Conservation (phyloP, 768 basidiomycete species). For the Phanerochaete sordida region DNA sequence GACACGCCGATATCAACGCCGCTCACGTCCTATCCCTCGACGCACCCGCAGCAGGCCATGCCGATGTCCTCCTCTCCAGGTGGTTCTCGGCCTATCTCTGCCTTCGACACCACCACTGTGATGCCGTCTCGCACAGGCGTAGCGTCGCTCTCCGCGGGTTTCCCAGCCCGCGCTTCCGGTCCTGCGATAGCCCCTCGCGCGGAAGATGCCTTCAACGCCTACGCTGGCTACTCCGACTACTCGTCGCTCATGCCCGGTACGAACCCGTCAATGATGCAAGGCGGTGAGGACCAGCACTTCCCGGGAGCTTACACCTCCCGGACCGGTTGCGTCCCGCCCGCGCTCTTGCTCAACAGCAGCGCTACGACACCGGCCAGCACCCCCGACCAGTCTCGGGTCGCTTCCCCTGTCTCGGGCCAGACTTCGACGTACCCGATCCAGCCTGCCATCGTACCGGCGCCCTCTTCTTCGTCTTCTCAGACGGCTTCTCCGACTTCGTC, state of each 20-base stretch:
- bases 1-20: slow-evolving; percentile 44
- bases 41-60: slow-evolving; percentile 28
- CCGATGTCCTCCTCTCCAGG: slow-evolving; percentile 28
- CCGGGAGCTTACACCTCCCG: slow-evolving; percentile 27
- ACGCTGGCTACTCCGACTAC: slow-evolving; percentile 67
- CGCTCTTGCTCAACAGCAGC: slow-evolving; percentile 52
- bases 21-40: slow-evolving; percentile 29
- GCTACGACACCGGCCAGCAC: slow-evolving; percentile 45
- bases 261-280: slow-evolving; percentile 17
- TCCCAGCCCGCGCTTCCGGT: slow-evolving; percentile 29
- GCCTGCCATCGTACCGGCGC: slow-evolving; percentile 19
- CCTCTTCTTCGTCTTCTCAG: slow-evolving; percentile 23
- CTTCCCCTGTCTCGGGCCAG: slow-evolving; percentile 25
- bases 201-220: slow-evolving; percentile 63
- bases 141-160: slow-evolving; percentile 33
- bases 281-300: background rate
- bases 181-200: slow-evolving; percentile 26
- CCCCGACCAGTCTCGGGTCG: slow-evolving; percentile 45
- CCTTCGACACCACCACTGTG: slow-evolving; percentile 52
- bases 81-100: slow-evolving; percentile 35
- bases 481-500: slow-evolving; percentile 20
- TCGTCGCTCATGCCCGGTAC: slow-evolving; percentile 61
- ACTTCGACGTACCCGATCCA: slow-evolving; percentile 14
- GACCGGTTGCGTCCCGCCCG: slow-evolving; percentile 60
- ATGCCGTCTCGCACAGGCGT: slow-evolving; percentile 40